Conservation (phyloP, 352 stramenopile genomes). For the Lagenidium giganteum region DNA sequence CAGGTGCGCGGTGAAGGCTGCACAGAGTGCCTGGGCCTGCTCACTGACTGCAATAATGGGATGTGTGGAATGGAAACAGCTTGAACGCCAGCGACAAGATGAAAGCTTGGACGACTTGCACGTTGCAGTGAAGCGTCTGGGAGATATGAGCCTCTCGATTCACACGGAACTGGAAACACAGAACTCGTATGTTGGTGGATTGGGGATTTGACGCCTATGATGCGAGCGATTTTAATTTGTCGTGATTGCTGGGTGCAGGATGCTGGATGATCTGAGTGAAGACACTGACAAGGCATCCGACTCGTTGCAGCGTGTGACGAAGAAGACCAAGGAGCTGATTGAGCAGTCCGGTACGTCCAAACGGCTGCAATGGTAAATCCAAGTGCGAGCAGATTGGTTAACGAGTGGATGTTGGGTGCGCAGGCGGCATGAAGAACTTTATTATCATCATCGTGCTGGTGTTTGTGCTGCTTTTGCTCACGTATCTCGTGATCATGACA, state of each 20-base stretch:
- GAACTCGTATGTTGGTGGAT: constrained; percentile 34
- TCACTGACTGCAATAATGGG: no score
- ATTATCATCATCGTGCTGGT: constrained; percentile 75
- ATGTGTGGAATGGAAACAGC: background rate
- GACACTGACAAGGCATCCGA: constrained; percentile 73
- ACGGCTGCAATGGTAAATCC: no score
- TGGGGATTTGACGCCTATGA: background rate
- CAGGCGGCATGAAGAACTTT: constrained; percentile 72
- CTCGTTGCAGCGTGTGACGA: constrained; percentile 52
- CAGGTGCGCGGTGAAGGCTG: constrained; percentile 20
- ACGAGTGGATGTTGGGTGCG: background rate
- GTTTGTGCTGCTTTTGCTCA: constrained; percentile 65
- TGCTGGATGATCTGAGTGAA: constrained; percentile 67
- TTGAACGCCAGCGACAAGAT: constrained; percentile 67
- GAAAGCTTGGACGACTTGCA: constrained; percentile 63
- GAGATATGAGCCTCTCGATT: constrained; percentile 67
- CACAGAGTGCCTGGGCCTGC: no score
- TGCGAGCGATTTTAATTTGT: background rate
- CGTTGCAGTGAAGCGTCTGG: constrained; percentile 55
- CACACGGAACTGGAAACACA: constrained; percentile 66
- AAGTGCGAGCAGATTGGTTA: no score
- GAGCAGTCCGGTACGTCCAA: constrained; percentile 40
- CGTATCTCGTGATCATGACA: constrained; percentile 82
- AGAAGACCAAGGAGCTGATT: constrained; percentile 74
- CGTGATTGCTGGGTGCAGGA: constrained; percentile 24